A percentile compares a stretch with the other conserved stretches of the same genome.
Conservation (phyloP, 345 rosid genomes). For the Eutrema japonicum region DNA sequence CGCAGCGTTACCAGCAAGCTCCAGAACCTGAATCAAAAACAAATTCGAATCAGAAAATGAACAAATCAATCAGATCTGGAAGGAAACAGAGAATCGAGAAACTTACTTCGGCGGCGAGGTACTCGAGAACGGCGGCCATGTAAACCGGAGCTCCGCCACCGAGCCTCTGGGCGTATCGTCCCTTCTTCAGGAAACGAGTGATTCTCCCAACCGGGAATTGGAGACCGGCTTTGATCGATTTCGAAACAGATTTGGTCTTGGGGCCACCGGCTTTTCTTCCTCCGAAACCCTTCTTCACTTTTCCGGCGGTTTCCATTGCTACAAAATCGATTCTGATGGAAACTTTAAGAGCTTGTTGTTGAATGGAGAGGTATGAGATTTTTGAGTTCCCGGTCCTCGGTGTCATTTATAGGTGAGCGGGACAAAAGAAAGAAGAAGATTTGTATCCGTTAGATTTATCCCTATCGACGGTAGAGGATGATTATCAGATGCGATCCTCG, state of each 20-base stretch:
- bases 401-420: neutral
- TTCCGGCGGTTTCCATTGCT: conserved; percentile 41
- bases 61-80: neutral
- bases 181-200: conserved; percentile 80
- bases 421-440: neutral
- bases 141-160: conserved; percentile 90
- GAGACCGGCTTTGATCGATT: conserved; percentile 76
- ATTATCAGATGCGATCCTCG: conserved; percentile 3
- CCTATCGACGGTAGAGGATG: conserved; percentile 19
- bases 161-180: conserved; percentile 71
- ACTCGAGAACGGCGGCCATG: conserved; percentile 86
- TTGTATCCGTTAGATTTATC: conserved; percentile 5
- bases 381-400: neutral
- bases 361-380: neutral
- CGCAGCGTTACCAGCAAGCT: conserved; percentile 82
- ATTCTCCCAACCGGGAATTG: conserved; percentile 90
- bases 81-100: neutral
- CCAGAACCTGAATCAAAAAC: conserved; percentile 55
- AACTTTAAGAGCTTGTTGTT: neutral
- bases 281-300: conserved; percentile 74
- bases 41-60: neutral
- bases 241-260: conserved; percentile 69
- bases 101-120: conserved; percentile 79
- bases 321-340: neutral
- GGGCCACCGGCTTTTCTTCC: conserved; percentile 87